Percentiles rank a stretch among this genome's conserved stretches.
Evolutionary conservation across 1,284 basidiomycete species (phyloP).

Genomic region (Pseudozyma sp.): DNA sequence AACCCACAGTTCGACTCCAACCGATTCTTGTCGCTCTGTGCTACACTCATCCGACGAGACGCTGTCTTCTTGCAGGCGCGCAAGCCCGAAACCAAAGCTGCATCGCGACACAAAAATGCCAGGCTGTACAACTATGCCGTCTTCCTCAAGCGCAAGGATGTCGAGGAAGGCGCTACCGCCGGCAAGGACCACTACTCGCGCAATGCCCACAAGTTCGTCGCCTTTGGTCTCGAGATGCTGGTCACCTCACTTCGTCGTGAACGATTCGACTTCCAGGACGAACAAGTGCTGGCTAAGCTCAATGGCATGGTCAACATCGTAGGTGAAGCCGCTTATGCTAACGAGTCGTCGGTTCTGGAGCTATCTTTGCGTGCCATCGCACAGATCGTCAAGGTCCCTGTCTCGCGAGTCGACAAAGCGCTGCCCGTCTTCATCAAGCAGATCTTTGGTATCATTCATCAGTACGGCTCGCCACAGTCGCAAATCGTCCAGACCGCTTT

Average conservation of each 20-base stretch:
- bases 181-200: slow-evolving; percentile 69
- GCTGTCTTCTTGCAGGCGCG: slow-evolving; percentile 70
- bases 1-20: slow-evolving; percentile 80
- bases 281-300: slow-evolving; percentile 79
- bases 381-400: slow-evolving; percentile 84
- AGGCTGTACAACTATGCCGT: slow-evolving; percentile 44
- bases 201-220: slow-evolving; percentile 83
- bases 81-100: slow-evolving; percentile 39
- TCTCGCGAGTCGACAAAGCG: slow-evolving; percentile 81
- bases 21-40: slow-evolving; percentile 84
- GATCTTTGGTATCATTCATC: slow-evolving; percentile 85
- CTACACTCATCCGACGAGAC: slow-evolving; percentile 90
- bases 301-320: slow-evolving; percentile 88
- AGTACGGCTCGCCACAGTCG: slow-evolving; percentile 84
- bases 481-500: slow-evolving; percentile 90
- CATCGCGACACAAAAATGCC: slow-evolving; percentile 31
- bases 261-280: slow-evolving; percentile 85
- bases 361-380: slow-evolving; percentile 85
- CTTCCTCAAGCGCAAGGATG: slow-evolving; percentile 59
- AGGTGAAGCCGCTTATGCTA: slow-evolving; percentile 92
- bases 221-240: slow-evolving; percentile 92
- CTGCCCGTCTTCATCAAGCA: slow-evolving; percentile 87
- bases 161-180: slow-evolving; percentile 56
- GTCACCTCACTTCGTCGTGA: slow-evolving; percentile 86
- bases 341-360: slow-evolving; percentile 81